Evolutionary conservation across 129 eudicot genomes (phyloP), one percentile per base, ranked within the genome.

Genomic region (Rutidosis leptorrhynchoides): DNA sequence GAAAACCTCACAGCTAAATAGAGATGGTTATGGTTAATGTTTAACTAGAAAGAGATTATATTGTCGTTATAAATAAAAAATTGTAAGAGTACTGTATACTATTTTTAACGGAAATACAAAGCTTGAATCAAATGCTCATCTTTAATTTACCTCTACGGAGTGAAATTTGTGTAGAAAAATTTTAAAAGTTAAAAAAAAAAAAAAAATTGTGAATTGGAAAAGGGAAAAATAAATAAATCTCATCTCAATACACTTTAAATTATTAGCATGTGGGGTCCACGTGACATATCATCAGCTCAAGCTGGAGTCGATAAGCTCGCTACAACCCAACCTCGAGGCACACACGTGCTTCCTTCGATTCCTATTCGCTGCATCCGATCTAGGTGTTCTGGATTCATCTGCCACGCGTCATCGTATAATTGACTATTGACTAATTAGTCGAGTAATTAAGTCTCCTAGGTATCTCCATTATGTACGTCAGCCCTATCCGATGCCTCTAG

Each of bases 341-440:
- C 64, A 42, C 78, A 74, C 78, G 72, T 74, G 78, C 67, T 23
- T 30, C 26, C 68, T 27, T 45, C 82, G 57, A 68, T 40, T 77
- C 78, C 87, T 51, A 82, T 73, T 83, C 76, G 89, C 85, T 76
- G 83, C 89, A 52, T 80, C 80, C 64, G 53, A 32, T 54, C 57
- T 37, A 42, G 25, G 7, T 25, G 49, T 40, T 17, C 1, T 16
- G 37, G 32, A 30, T 55, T 56, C 60, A 6, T 66, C 7, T 17
- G 15, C 53, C 57, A 74, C 78, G 73, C 67, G 79, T 30, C 68
- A 1, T 45, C 7, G n/a, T 7, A 0, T 25, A 27, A 67, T 15
- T 46, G 73, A 10, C 26, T 49, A n/a, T n/a, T n/a, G n/a, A n/a
- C n/a, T n/a, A n/a, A 5, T 19, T 0, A 5, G 10, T 40, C n/a